Evolutionary conservation across 2,329 filamentous ascomycete species (phyloP), one percentile per base, ranked within the genome.

Genomic region (Bipolaris cookei): DNA sequence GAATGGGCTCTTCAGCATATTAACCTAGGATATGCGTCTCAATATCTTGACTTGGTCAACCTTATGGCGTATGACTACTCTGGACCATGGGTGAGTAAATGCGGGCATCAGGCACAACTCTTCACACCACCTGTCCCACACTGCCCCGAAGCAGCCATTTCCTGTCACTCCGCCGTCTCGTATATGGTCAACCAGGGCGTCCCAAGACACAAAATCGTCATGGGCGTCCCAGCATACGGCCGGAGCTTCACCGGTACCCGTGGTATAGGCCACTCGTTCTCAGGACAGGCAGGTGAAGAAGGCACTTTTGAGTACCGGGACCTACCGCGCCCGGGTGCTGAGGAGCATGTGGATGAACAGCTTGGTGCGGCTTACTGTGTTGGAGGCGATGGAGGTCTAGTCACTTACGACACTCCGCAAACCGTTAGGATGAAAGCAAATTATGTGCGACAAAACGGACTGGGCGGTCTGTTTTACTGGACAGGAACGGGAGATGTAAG

Each of bases 391-490:
- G 89, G 89, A 3, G 90, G 90, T 0, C 93, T 92, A 64, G 86
- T 94, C 39, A 89, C 86, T 1, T 95, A 94, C 72, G 91, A 95
- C 74, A 92, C 89, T 63, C 86, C 88, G 3, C 85, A 88, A 41
- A 92, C 90, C 2, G 90, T 94, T 32, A 83, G 84, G 75, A 84
- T 87, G 74, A 95, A 95, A 78, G 91, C 89, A 1, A 79, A 81
- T 6, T 94, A 88, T 73, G 90, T 88, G 74, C 88, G 86, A 67
- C 84, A 89, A 66, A 88, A 88, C 66, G 84, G 84, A 25, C 79
- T 95, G 16, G 90, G 88, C 25, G 91, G 91, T 0, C 77, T 95
- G 7, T 94, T 92, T 74, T 95, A 93, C 76, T 93, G 89, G 89
- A 87, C 89, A 51, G 89, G 87, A n/a, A 88, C 89, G 13, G 86